Conservation (phyloP, 2,329 filamentous ascomycete species). For the Acrodontium crateriforme region DNA sequence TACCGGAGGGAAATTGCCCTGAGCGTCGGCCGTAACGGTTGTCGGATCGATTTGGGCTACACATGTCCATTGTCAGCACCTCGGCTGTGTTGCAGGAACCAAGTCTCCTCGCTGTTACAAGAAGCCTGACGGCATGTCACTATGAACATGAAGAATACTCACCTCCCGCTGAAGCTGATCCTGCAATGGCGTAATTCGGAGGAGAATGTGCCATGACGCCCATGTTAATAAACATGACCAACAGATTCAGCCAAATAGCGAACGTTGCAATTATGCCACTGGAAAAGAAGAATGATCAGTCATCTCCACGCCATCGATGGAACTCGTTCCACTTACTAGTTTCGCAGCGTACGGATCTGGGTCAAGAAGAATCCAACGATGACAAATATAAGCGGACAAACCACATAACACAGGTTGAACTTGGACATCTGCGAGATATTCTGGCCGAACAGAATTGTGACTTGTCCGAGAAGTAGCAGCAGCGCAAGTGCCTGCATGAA, state of each 20-base stretch:
- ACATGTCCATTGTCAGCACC: no score
- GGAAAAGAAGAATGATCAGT: no score
- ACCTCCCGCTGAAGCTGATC: slow-evolving; percentile 9
- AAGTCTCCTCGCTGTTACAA: no score
- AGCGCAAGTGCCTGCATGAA: slow-evolving; percentile 26
- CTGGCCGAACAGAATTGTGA: slow-evolving; percentile 41
- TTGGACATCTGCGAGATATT: slow-evolving; percentile 39
- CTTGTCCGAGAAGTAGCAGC: slow-evolving; percentile 37
- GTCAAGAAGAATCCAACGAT: slow-evolving; percentile 38
- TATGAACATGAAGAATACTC: no score
- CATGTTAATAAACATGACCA: slow-evolving; percentile 39
- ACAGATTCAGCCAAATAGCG: slow-evolving; percentile 42
- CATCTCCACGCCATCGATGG: no score
- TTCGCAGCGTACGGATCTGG: slow-evolving; percentile 42
- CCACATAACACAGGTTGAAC: slow-evolving; percentile 35
- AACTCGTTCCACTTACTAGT: no score
- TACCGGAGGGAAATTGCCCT: slow-evolving; percentile 7
- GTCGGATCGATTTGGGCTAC: slow-evolving; percentile 19
- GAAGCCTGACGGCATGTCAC: slow-evolving; percentile 28
- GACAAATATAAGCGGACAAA: slow-evolving; percentile 34
- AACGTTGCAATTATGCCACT: slow-evolving; percentile 43
- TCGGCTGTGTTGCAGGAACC: no score
- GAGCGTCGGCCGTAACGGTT: slow-evolving; percentile 20
- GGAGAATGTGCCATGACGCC: slow-evolving; percentile 38
- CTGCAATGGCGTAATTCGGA: slow-evolving; percentile 27